Evolutionary conservation across 441 rosid species (phyloP).

Genomic region (Jatropha multifida): DNA sequence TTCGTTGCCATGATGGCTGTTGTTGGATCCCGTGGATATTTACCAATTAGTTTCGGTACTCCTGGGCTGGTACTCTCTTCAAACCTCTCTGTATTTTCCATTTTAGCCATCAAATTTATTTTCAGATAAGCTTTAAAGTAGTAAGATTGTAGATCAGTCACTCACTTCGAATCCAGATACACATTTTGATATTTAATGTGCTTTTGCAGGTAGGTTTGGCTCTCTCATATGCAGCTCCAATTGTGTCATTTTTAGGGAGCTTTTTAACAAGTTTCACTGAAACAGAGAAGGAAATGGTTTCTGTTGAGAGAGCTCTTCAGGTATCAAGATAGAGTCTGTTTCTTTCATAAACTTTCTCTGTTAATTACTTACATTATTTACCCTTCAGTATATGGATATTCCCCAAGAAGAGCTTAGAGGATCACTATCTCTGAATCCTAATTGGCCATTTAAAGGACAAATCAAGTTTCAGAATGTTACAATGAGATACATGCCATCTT

Average conservation of each 20-base stretch:
- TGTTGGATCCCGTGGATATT: slow-evolving; percentile 64
- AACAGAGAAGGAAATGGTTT: slow-evolving; percentile 98
- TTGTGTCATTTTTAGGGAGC: slow-evolving; percentile 83
- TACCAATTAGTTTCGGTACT: slow-evolving; percentile 77
- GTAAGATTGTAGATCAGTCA: neutral
- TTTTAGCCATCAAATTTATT: neutral
- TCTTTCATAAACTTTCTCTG: slow-evolving; percentile 8
- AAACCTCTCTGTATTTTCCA: slow-evolving; percentile 3
- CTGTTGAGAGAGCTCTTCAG: slow-evolving; percentile 90
- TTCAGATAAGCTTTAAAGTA: neutral
- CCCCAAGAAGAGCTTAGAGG: slow-evolving; percentile 80
- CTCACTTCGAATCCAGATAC: neutral
- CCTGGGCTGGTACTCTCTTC: slow-evolving; percentile 80
- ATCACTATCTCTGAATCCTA: slow-evolving; percentile 41
- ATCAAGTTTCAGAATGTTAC: slow-evolving; percentile 77
- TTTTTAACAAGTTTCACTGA: slow-evolving; percentile 94
- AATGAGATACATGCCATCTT: slow-evolving; percentile 74
- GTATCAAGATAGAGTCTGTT: slow-evolving; percentile 36
- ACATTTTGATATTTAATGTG: slow-evolving; percentile 3
- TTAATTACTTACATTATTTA: slow-evolving; percentile 18
- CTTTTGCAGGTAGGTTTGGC: slow-evolving; percentile 87
- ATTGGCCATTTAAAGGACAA: slow-evolving; percentile 78
- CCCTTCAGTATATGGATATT: slow-evolving; percentile 80
- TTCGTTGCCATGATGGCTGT: slow-evolving; percentile 85
- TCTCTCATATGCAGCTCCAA: slow-evolving; percentile 90